Base-by-base conservation (phyloP, 352 stramenopile species). In the Phytophthora pistaciae region DNA sequence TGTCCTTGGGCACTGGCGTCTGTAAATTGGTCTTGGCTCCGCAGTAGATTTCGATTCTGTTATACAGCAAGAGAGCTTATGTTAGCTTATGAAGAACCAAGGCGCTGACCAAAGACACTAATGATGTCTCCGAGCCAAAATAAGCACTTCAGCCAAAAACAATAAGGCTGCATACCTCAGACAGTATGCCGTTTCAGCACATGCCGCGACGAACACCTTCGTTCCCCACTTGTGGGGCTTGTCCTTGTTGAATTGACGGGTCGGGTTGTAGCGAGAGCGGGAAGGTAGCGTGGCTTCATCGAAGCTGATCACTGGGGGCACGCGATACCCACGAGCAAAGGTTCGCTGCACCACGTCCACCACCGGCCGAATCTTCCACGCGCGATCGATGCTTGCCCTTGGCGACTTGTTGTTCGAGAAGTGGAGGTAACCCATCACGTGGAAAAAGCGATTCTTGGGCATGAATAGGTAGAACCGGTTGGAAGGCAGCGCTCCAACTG, bases 361-460 rank as follows among this genome's bases (percentile, higher is more conserved):
- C 25, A 27, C n/a, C n/a, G n/a, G n/a, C n/a, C n/a, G n/a, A n/a
- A n/a, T n/a, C n/a, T n/a, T n/a, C n/a, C n/a, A n/a, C n/a, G n/a
- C n/a, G n/a, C n/a, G n/a, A n/a, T n/a, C n/a, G n/a, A n/a, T n/a
- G n/a, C n/a, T n/a, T n/a, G n/a, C n/a, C n/a, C n/a, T n/a, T n/a
- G n/a, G n/a, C n/a, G n/a, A n/a, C n/a, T n/a, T n/a, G n/a, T n/a
- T n/a, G n/a, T n/a, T n/a, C n/a, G n/a, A n/a, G n/a, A n/a, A n/a
- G n/a, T n/a, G n/a, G 25, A 73, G 55, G 31, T 73, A 64, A 9
- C 29, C 46, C 59, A 73, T 68, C 3, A 73, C 36, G 20, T 61
- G 20, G 38, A 46, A 38, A 25, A 65, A 73, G 3, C 48, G 2
- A 18, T 59, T 29, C 48, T 52, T 40, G 4, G 20, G 21, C 29